These are phyloP conservation scores for Nevesoporus exiguus DNA, from an alignment of 768 basidiomycete species.

Conservation along the genomic window DNA sequence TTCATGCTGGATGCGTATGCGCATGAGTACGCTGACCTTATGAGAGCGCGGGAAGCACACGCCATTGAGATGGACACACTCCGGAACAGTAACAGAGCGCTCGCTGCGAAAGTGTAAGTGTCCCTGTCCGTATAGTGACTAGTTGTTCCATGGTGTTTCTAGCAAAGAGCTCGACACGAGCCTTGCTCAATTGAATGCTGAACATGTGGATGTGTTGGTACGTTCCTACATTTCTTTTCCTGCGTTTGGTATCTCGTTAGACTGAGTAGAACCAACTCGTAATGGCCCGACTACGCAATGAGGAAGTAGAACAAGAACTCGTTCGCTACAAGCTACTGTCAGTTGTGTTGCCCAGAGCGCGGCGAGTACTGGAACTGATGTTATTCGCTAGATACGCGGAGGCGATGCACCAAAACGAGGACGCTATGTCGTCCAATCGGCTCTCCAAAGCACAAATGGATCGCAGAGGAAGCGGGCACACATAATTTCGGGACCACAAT, in stretches of 20 bases:
- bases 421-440: constrained; percentile 64
- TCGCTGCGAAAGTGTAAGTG: constrained; percentile 78
- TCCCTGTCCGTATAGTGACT: background rate
- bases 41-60: constrained; percentile 78
- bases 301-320: constrained; percentile 91
- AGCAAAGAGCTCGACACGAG: constrained; percentile 80
- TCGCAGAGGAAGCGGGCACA: constrained; percentile 19
- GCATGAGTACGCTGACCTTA: constrained; percentile 82
- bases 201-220: constrained; percentile 78
- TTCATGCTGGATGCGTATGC: constrained; percentile 93
- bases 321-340: constrained; percentile 92
- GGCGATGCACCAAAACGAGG: constrained; percentile 74
- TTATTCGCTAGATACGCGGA: constrained; percentile 51
- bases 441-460: constrained; percentile 38
- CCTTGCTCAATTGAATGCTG: constrained; percentile 74
- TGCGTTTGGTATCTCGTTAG: constrained; percentile 17
- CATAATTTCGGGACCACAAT: background rate
- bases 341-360: background rate
- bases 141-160: constrained; percentile 10
- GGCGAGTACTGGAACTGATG: background rate
- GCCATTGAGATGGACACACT: constrained; percentile 80
- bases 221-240: constrained; percentile 13
- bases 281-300: constrained; percentile 80
- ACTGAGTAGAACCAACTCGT: constrained; percentile 82
- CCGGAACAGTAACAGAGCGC: constrained; percentile 69